Evolutionary conservation across 2,329 filamentous ascomycete genomes (phyloP), one percentile per base, ranked within the genome.

Genomic region (Ceratocystis smalleyi): DNA sequence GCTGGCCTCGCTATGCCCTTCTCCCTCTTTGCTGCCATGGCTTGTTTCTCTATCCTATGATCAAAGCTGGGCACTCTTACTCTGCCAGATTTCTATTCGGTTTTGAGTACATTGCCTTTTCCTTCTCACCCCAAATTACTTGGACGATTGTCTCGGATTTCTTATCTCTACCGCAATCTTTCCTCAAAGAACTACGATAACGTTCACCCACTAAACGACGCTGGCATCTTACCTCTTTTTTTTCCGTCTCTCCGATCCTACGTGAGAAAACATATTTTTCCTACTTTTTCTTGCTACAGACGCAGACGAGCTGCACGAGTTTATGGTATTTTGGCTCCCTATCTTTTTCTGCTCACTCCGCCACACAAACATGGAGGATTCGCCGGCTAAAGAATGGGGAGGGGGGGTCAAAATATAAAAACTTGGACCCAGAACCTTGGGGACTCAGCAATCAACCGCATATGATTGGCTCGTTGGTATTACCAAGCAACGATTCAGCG

Each of bases 331-430:
- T 57, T 59, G 19, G 40, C 51, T 63, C 51, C 40, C 62, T 57
- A 30, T 15, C 54, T 57, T 57, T 57, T 15, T n/a, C 54, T 57
- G 27, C 30, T n/a, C 54, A 57, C 62, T 45, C 62, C 30, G 40
- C 43, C 62, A 57, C 43, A 35, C 27, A 51, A 63, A 40, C 40
- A 51, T 43, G 54, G 54, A 63, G 35, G 62, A 63, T 63, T 59
- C 7, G 19, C 24, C 5, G 61, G 43, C 22, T 59, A 43, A 45
- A 43, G 35, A 35, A 57, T n/a, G 35, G 62, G 27, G 51, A 57
- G 27, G 35, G 62, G 27, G 51, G 30, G 62, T 63, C 35, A 8
- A 51, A 35, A n/a, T 63, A 63, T 63, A n/a, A 30, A 35, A 40
- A 35, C 22, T 49, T 30, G 17, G 17, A 49, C 60, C 60, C 60